Base-by-base conservation (phyloP, 1,139 yeast species). In the Arxiozyma slooffiae region DNA sequence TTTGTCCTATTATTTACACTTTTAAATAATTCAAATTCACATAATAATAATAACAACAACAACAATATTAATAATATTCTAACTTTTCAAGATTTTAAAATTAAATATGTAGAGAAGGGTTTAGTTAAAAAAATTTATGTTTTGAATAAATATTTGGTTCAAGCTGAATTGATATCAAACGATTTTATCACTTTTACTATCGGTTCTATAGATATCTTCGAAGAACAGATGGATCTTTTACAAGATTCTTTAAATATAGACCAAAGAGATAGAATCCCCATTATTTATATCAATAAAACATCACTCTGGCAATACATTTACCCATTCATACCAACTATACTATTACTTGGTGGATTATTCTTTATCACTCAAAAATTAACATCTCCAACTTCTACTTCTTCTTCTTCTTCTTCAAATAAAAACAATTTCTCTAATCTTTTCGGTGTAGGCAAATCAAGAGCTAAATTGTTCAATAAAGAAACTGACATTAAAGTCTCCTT, bases 171-270 rank as follows among this genome's bases (percentile, higher is more conserved):
- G 53, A 74, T 82, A 46, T 75, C 77, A 2, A 59, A 68, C 37
- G 66, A 66, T 41, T 49, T 59, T 24, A 72, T 79, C 34, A 73
- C 73, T 20, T 94, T 94, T 71, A 81, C 86, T 44, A 88, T 94
- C 62, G 99, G 98, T 6, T 86, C 96, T 0, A 81, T 90, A 23
- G 97, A 89, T 60, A 74, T 82, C n/a, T 92, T 94, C 68, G 98
- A 94, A 70, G 81, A 83, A 52, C 84, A 83, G 57, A 74, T 94
- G 64, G 86, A 82, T 53, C 79, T 77, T 48, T 81, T 85, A 36
- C 97, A 89, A 68, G 80, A 81, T 50, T 79, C 79, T 51, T 77
- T 84, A 53, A 76, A 78, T 7, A 79, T 86, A 39, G 78, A 86
- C 2, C 74, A 78, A 21, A 72, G 68, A 48, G 82, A 84, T 60